Evolutionary conservation across 768 basidiomycete species (phyloP), one percentile per base, ranked within the genome.

Genomic region (Pulveroboletus sp.): DNA sequence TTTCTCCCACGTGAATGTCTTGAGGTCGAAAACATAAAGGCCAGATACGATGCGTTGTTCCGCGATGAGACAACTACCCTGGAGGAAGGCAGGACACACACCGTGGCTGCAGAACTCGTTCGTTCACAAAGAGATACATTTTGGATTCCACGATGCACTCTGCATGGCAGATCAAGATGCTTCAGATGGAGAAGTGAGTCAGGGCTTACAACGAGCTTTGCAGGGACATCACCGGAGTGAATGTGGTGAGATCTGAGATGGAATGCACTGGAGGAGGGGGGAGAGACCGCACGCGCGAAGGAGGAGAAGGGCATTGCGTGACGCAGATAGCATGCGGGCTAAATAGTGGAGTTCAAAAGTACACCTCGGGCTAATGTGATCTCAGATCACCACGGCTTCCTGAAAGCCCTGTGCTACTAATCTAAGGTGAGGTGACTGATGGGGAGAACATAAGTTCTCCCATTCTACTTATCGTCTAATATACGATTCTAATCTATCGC

Each of bases 11-110:
- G 73, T 69, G 61, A 88, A 85, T 2, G 85, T 83, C 47, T 83
- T 75, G 56, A 97, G 73, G 72, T 97, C 87, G 65, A 98, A 92
- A 32, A 82, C 75, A 71, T 93, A 97, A 59, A 99, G 79, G 71
- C 94, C 91, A 30, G 86, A 80, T 42, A 92, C 86, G 85, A 97
- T 93, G 54, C 83, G 78, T 30, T 91, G 83, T 51, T 89, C 88
- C 13, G 88, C 79, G 48, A 93, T 92, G 45, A 90, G 74, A 30
- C 93, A 80, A 14, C 94, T 93, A 38, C 93, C 95, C 88, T 91
- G 56, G 5, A 17, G 42, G 10, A 48, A 0, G 27, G 50, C n/a
- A 50, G 16, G 14, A 36, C 5, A 1, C n/a, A n/a, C n/a, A n/a
- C 3, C 0, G n/a, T 2, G 11, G 1, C 6, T 8, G 17, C 5